Conservation (phyloP, 2,329 filamentous ascomycete species). For the Xylariaceae sp. region DNA sequence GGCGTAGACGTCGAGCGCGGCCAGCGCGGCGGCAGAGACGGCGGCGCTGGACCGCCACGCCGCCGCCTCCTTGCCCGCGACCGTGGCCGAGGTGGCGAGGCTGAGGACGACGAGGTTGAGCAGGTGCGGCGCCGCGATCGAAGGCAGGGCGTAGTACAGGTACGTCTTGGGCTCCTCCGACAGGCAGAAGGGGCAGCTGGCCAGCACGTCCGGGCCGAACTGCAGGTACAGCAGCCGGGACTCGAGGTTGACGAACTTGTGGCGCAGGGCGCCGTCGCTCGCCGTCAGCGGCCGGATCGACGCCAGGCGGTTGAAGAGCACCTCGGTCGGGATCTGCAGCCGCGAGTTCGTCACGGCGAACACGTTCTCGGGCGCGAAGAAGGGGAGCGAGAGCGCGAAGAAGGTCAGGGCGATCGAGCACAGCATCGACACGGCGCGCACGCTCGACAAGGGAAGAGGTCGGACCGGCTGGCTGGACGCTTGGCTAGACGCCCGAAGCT, state of each 20-base stretch:
- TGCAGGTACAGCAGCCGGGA: constrained; percentile 76
- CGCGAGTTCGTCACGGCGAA: constrained; percentile 73
- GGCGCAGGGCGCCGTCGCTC: constrained; percentile 59
- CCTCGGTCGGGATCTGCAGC: constrained; percentile 76
- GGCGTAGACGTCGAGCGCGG: constrained; percentile 60
- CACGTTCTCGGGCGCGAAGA: constrained; percentile 72
- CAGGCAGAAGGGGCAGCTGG: constrained; percentile 76
- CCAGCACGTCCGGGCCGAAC: constrained; percentile 69
- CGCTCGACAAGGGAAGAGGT: constrained; percentile 47
- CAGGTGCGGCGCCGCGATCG: constrained; percentile 71
- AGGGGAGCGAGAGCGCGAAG: constrained; percentile 56
- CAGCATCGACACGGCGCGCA: constrained; percentile 57
- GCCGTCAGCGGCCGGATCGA: constrained; percentile 52
- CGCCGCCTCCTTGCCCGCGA: constrained; percentile 50
- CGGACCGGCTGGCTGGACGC: constrained; percentile 45
- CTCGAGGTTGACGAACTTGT: constrained; percentile 64
- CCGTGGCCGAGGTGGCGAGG: constrained; percentile 61
- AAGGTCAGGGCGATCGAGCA: constrained; percentile 46
- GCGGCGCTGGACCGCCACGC: constrained; percentile 69
- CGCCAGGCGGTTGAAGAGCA: constrained; percentile 73
- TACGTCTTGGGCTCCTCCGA: constrained; percentile 65
- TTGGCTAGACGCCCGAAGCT: constrained; percentile 39
- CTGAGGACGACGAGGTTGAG: constrained; percentile 69
- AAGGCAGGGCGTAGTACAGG: constrained; percentile 73
- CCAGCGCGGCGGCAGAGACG: constrained; percentile 53